These are phyloP conservation scores for Drosera capensis DNA, from an alignment of 148 eudicot species.

Conservation along the genomic window DNA sequence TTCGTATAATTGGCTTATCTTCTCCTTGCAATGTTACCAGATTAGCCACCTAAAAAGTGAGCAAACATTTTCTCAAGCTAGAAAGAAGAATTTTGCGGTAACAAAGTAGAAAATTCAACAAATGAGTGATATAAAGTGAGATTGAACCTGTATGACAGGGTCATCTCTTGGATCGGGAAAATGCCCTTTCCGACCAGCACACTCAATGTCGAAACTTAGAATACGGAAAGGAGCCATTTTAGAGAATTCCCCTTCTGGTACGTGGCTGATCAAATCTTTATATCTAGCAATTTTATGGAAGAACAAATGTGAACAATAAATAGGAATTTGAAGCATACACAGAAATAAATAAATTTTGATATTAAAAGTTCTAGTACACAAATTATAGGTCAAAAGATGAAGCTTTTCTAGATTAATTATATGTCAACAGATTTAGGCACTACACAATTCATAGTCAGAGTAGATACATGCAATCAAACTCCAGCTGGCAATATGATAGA, in stretches of 20 bases:
- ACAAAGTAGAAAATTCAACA: too few relatives aligned
- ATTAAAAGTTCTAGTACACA: too few relatives aligned
- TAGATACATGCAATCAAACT: slow-evolving; percentile 97
- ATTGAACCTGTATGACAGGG: slow-evolving; percentile 86
- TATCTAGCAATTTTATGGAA: slow-evolving; percentile 22
- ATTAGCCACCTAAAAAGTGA: slow-evolving; percentile 57
- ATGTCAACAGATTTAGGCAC: neutral
- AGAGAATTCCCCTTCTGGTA: slow-evolving; percentile 85
- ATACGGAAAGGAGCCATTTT: slow-evolving; percentile 98
- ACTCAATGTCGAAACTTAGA: slow-evolving; percentile 95
- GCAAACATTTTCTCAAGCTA: neutral
- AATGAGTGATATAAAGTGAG: slow-evolving; percentile 1
- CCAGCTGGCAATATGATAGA: slow-evolving; percentile 75
- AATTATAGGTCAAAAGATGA: too few relatives aligned
- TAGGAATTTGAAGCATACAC: neutral
- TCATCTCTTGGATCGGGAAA: slow-evolving; percentile 91
- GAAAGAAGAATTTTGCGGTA: neutral
- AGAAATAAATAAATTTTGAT: neutral
- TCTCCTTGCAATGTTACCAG: slow-evolving; percentile 89
- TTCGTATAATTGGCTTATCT: slow-evolving; percentile 74
- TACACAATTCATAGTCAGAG: neutral
- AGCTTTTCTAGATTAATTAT: too few relatives aligned
- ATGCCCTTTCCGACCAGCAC: slow-evolving; percentile 97
- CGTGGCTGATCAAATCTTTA: slow-evolving; percentile 77
- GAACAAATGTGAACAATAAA: neutral